Base-by-base conservation (phyloP, 2,329 filamentous ascomycete species). In the Fonsecaea monophora region DNA sequence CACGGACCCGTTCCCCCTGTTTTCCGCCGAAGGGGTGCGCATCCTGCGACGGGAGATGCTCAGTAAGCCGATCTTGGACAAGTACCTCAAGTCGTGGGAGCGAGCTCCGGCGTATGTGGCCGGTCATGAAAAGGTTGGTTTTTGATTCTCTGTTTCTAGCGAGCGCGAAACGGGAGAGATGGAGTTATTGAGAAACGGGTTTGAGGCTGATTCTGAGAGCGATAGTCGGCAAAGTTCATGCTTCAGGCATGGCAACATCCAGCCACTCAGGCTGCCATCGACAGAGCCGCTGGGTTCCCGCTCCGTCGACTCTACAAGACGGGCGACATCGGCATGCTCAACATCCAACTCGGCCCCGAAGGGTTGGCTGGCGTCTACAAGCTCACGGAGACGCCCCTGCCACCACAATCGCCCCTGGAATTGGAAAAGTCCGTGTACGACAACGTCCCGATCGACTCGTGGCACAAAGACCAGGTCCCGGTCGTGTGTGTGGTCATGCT, bases 1-100 rank as follows among this genome's bases (percentile, higher is more conserved):
- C 56, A 86, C 86, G 0, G 83, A 87, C 60, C 86, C 87, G 0
- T 90, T 90, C 74, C 80, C 79, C 0, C 81, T 90, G n/a, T 90
- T 90, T 75, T 85, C 83, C 5, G 73, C 81, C 25, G 85, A 87
- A 55, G 86, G 87, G 0, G 81, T 89, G 45, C 76, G 82, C 71
- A 81, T 84, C 61, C 88, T 90, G 80, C 81, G 87, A 62, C 77
- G 77, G 0, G 87, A 89, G 74, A 81, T 89, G 32, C 80, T 88
- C 53, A 82, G 82, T 54, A 77, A 82, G 0, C 79, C 83, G 18
- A 84, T 88, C 2, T 78, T 84, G 54, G 76, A 82, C 2, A 83
- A 86, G 53, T 87, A 82, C 74, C 81, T 80, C n/a, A 61, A 15
- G 59, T 53, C 48, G 7, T 61, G 59, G 59, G 59, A 53, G 5